A percentile compares a stretch with the other conserved stretches of the same genome.
Conservation (phyloP, 768 basidiomycete species). For the Termitomyces sp. region DNA sequence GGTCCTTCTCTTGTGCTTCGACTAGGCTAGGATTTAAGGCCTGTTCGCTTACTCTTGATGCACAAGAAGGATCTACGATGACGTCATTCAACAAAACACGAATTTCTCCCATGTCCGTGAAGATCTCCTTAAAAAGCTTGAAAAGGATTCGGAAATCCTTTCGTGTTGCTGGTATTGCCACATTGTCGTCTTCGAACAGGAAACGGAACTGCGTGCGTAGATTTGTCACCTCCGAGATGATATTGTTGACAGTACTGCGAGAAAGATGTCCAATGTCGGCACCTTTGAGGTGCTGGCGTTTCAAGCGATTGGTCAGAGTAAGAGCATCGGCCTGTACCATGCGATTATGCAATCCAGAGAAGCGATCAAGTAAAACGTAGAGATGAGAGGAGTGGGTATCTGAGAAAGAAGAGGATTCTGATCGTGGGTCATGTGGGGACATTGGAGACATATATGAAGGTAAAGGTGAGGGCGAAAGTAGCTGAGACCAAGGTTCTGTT, state of each 20-base stretch:
- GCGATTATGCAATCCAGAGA: constrained; percentile 48
- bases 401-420: constrained; percentile 72
- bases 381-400: constrained; percentile 53
- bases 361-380: constrained; percentile 58
- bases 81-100: constrained; percentile 85
- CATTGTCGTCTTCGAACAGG: constrained; percentile 72
- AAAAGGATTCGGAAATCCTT: constrained; percentile 81
- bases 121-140: constrained; percentile 81
- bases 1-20: constrained; percentile 34
- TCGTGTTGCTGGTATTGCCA: constrained; percentile 58
- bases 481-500: constrained; percentile 46
- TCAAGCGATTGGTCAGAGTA: constrained; percentile 85
- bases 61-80: constrained; percentile 81
- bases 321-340: constrained; percentile 79
- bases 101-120: constrained; percentile 78
- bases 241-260: constrained; percentile 69
- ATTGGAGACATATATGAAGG: constrained; percentile 35
- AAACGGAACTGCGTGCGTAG: constrained; percentile 74
- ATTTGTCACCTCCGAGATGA: constrained; percentile 65
- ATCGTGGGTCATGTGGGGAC: constrained; percentile 57
- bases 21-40: constrained; percentile 60
- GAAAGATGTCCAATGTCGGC: constrained; percentile 88
- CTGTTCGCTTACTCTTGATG: constrained; percentile 65
- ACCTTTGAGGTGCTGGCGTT: constrained; percentile 82
- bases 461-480: constrained; percentile 28